Percentiles rank a stretch among this genome's conserved stretches.
phyloP scores from a whole-genome alignment of 768 basidiomycete species.

The Gelatoporia subvermispora region DNA sequence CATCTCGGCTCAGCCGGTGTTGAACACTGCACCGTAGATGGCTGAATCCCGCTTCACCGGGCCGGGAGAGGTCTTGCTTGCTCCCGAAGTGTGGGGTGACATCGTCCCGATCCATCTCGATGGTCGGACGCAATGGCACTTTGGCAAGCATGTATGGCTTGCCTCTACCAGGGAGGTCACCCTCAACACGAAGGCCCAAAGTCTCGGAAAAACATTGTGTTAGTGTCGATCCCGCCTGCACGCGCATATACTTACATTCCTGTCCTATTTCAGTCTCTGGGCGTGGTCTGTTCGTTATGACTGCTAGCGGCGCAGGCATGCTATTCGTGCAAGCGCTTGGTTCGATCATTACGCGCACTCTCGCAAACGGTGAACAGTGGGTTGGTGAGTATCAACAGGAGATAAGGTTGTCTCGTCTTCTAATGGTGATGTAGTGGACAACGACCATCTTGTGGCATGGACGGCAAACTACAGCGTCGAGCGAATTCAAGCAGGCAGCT shows the following conservation, averaged over 20 bases:
- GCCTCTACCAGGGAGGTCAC: slow-evolving; percentile 22
- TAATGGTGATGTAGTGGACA: slow-evolving; percentile 19
- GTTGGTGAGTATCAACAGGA: slow-evolving; percentile 16
- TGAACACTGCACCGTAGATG: slow-evolving; percentile 10
- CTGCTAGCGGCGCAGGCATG: slow-evolving; percentile 22
- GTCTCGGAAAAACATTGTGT: slow-evolving; percentile 27
- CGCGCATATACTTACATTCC: neutral
- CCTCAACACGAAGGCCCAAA: slow-evolving; percentile 23
- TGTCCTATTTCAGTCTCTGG: slow-evolving; percentile 25
- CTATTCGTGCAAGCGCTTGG: slow-evolving; percentile 29
- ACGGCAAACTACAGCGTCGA: slow-evolving; percentile 28
- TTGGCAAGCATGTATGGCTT: slow-evolving; percentile 28
- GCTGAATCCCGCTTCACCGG: slow-evolving; percentile 25
- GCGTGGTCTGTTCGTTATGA: slow-evolving; percentile 26
- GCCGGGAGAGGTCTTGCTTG: slow-evolving; percentile 27
- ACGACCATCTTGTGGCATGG: slow-evolving; percentile 33
- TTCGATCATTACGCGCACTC: slow-evolving; percentile 24
- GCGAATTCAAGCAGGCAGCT: slow-evolving; percentile 26
- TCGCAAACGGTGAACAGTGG: slow-evolving; percentile 27
- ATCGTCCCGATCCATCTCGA: slow-evolving; percentile 27
- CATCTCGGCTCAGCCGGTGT: neutral
- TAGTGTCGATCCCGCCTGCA: slow-evolving; percentile 1
- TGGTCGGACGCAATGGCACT: slow-evolving; percentile 21
- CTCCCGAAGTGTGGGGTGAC: slow-evolving; percentile 32
- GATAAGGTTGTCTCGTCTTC: no score